phyloP scores from a whole-genome alignment of 768 basidiomycete species.

The Termitomyces bulborhizus region DNA sequence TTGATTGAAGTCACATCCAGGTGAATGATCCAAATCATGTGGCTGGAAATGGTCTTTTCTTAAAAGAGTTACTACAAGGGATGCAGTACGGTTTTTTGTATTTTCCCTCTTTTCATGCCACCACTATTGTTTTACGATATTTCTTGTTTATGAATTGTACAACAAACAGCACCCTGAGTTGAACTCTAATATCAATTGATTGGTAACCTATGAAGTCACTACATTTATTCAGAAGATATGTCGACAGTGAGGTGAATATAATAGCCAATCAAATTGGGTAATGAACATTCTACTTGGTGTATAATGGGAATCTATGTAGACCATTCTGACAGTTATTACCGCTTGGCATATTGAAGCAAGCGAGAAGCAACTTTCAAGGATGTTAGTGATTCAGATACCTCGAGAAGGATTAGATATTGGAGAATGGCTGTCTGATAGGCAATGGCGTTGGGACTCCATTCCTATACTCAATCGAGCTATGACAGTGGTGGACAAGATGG shows the following conservation, averaged over 20 bases:
- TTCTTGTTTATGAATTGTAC: constrained; percentile 27
- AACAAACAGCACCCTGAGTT: constrained; percentile 18
- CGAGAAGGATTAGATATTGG: neutral
- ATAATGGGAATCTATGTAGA: neutral
- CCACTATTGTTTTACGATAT: no score
- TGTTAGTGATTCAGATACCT: neutral
- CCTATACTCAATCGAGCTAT: no score
- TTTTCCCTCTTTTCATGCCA: no score
- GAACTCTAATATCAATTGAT: no score
- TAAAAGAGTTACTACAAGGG: no score
- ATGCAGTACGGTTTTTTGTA: no score
- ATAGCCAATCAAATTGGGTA: no score
- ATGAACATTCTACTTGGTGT: neutral
- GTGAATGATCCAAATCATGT: neutral
- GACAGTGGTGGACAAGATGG: no score
- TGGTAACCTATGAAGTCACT: neutral
- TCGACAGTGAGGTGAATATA: no score
- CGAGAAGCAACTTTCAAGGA: constrained; percentile 51
- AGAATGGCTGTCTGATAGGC: no score
- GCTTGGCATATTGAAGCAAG: constrained; percentile 66
- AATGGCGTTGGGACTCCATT: no score
- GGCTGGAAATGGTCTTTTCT: neutral
- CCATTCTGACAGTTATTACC: constrained; percentile 25
- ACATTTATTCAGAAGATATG: neutral
- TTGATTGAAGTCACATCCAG: no score